Evolutionary conservation across 164 flowering plant genomes (phyloP).

Genomic region (Saururus chinensis): DNA sequence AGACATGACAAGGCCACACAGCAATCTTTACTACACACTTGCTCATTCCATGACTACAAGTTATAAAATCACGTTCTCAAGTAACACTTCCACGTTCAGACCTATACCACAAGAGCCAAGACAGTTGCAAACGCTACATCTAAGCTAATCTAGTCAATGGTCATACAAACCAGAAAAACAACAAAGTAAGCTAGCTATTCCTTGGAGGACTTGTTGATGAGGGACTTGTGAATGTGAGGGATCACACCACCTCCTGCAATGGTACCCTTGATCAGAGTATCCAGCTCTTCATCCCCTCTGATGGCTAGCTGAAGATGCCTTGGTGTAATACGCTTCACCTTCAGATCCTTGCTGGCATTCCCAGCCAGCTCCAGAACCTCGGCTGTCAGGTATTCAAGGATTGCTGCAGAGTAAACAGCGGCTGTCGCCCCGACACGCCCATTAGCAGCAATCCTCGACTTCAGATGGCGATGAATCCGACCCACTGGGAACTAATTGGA

Average conservation of each 20-base stretch:
- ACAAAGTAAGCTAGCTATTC: conserved; percentile 21
- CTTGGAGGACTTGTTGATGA: conserved; percentile 77
- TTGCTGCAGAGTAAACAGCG: conserved; percentile 82
- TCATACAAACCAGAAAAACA: background rate
- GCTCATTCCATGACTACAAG: too few relatives aligned
- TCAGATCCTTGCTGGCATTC: conserved; percentile 88
- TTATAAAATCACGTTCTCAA: too few relatives aligned
- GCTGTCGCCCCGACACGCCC: conserved; percentile 90
- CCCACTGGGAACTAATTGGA: conserved; percentile 66
- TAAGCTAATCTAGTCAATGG: background rate
- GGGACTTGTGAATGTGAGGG: conserved; percentile 92
- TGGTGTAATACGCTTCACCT: conserved; percentile 91
- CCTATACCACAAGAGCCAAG: background rate
- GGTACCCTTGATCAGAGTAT: conserved; percentile 83
- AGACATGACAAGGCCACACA: too few relatives aligned
- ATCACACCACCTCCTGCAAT: conserved; percentile 93
- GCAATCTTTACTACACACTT: too few relatives aligned
- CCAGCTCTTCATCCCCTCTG: conserved; percentile 87
- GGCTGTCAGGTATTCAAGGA: conserved; percentile 79
- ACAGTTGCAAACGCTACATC: background rate
- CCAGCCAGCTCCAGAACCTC: conserved; percentile 88
- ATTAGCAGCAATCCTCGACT: conserved; percentile 51
- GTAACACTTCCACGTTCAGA: too few relatives aligned
- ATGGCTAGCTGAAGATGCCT: conserved; percentile 88
- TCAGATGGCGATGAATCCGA: conserved; percentile 68